phyloP scores from a whole-genome alignment of 2,329 filamentous ascomycete species.

The Metarhizium humberi region DNA sequence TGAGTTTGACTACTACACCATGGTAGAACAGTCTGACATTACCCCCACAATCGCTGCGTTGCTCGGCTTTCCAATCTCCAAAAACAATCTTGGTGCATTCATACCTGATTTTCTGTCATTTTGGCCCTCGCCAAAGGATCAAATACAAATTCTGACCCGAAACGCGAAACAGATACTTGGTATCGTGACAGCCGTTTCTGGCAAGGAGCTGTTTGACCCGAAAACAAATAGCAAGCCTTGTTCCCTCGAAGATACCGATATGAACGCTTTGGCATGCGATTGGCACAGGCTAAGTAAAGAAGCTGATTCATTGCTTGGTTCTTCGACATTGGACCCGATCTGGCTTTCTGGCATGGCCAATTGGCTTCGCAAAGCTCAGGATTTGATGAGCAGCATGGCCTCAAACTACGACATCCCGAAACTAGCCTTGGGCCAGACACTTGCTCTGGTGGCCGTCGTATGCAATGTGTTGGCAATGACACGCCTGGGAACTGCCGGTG shows the following conservation, averaged over 20 bases:
- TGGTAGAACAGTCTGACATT: conserved; percentile 89
- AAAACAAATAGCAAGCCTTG: conserved; percentile 25
- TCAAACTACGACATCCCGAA: conserved; percentile 78
- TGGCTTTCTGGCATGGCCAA: conserved; percentile 35
- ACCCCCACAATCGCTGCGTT: conserved; percentile 81
- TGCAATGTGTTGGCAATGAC: conserved; percentile 8
- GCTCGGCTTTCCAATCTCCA: conserved; percentile 77
- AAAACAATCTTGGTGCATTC: conserved; percentile 83
- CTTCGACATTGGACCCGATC: conserved; percentile 20
- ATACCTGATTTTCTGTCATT: conserved; percentile 71
- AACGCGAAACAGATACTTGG: conserved; percentile 76
- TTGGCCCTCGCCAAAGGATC: conserved; percentile 50
- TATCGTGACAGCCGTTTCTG: conserved; percentile 67
- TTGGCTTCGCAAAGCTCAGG: conserved; percentile 67
- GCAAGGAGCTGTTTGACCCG: conserved; percentile 31
- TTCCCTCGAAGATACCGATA: conserved; percentile 23
- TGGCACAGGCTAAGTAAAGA: conserved; percentile 40
- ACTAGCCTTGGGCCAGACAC: conserved; percentile 38
- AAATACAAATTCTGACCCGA: conserved; percentile 58
- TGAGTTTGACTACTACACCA: conserved; percentile 76
- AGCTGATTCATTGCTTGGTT: conserved; percentile 13
- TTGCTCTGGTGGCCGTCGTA: conserved; percentile 24
- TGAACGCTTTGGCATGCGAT: conserved; percentile 57
- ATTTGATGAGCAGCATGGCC: conserved; percentile 76
- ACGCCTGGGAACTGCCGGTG: conserved; percentile 6